Evolutionary conservation across 139 green algal species (phyloP).

Genomic region (Protoeuglena noctilucae): DNA sequence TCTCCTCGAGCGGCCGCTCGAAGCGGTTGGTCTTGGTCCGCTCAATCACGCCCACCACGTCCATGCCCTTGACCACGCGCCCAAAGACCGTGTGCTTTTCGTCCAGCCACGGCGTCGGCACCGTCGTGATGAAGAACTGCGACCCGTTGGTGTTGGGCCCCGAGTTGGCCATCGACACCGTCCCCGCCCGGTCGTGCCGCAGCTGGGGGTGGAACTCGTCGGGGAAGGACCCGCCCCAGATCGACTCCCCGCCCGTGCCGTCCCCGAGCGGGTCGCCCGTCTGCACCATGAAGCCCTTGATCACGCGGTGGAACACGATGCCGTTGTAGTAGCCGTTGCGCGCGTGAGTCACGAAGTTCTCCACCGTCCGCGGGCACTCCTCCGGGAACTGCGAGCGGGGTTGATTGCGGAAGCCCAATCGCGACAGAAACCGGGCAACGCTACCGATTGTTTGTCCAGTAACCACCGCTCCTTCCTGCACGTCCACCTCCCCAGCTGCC

Average conservation of each 20-base stretch:
- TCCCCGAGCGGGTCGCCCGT: slow-evolving; percentile 64
- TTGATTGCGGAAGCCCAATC: no score
- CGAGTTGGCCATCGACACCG: slow-evolving; percentile 77
- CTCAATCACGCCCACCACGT: slow-evolving; percentile 86
- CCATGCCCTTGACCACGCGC: slow-evolving; percentile 64
- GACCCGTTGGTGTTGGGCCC: slow-evolving; percentile 37
- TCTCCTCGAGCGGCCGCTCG: slow-evolving; percentile 83
- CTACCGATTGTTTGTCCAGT: no score
- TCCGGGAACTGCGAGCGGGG: slow-evolving; percentile 87
- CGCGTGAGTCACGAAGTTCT: slow-evolving; percentile 94
- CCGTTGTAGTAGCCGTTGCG: slow-evolving; percentile 89
- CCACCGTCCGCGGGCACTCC: slow-evolving; percentile 84
- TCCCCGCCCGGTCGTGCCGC: slow-evolving; percentile 72
- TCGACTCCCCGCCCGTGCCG: slow-evolving; percentile 86
- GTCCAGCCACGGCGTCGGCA: slow-evolving; percentile 69
- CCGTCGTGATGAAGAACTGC: slow-evolving; percentile 84
- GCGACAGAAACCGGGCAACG: no score
- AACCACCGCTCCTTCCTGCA: no score
- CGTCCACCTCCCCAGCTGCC: no score
- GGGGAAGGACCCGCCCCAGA: slow-evolving; percentile 94
- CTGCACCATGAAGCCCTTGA: slow-evolving; percentile 98
- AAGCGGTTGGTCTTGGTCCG: slow-evolving; percentile 63
- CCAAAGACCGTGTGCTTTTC: slow-evolving; percentile 62
- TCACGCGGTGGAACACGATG: slow-evolving; percentile 89
- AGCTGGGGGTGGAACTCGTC: slow-evolving; percentile 85